phyloP scores from a whole-genome alignment of 345 rosid species.

The Acer yangbiense region DNA sequence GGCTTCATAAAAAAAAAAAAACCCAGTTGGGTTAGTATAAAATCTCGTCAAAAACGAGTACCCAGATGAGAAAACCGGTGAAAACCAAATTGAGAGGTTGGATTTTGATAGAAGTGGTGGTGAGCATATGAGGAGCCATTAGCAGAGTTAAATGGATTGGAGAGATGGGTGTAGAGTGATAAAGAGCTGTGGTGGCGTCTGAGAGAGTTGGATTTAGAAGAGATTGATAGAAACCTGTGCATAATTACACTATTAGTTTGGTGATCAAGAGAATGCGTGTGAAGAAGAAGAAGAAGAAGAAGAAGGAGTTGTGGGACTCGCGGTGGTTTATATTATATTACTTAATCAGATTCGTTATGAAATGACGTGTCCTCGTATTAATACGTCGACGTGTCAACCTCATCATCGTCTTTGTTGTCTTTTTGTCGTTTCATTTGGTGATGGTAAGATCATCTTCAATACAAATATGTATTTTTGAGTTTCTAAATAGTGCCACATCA shows the following conservation, averaged over 20 bases:
- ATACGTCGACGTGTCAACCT: too few species aligned
- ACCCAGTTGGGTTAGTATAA: slow-evolving; percentile 12
- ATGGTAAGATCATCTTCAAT: too few species aligned
- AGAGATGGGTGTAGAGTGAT: slow-evolving; percentile 22
- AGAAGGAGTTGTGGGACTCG: too few species aligned
- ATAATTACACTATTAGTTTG: slow-evolving; percentile 50
- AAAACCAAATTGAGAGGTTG: slow-evolving; percentile 14
- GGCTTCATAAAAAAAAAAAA: not conserved
- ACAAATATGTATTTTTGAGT: too few species aligned
- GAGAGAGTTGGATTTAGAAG: slow-evolving; percentile 24
- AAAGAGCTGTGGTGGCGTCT: slow-evolving; percentile 18
- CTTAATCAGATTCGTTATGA: too few species aligned
- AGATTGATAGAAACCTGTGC: slow-evolving; percentile 40
- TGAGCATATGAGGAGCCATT: slow-evolving; percentile 23
- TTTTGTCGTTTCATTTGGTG: too few species aligned
- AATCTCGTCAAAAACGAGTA: slow-evolving; percentile 21
- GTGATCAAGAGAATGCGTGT: not conserved
- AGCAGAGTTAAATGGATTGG: slow-evolving; percentile 18
- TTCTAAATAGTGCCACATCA: too few species aligned
- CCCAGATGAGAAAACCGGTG: slow-evolving; percentile 36
- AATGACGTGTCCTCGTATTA: too few species aligned
- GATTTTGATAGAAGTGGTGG: slow-evolving; percentile 19
- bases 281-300: not conserved
- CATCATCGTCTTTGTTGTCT: too few species aligned
- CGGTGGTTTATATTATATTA: too few species aligned